Conservation (phyloP, 2,329 filamentous ascomycete genomes). For the Botryotinia globosa region DNA sequence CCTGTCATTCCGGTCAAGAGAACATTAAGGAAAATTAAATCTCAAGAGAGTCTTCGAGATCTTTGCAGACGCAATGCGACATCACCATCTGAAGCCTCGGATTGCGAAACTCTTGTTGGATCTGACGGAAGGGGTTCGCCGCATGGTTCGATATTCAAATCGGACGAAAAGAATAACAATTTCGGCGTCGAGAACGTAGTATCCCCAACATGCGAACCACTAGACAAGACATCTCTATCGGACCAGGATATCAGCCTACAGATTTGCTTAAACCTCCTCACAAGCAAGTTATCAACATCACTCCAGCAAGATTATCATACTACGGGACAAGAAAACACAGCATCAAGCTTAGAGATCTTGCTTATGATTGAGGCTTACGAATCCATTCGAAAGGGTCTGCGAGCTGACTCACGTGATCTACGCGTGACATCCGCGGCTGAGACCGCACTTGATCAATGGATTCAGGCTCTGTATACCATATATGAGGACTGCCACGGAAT, state of each 20-base stretch:
- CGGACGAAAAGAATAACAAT: background rate
- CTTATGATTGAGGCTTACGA: conserved; percentile 39
- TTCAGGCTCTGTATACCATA: conserved; percentile 34
- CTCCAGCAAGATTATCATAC: conserved; percentile 29
- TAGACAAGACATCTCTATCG: conserved; percentile 4
- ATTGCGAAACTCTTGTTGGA: conserved; percentile 24
- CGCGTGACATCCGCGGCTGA: conserved; percentile 28
- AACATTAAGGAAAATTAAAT: conserved; percentile 35
- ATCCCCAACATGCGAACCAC: background rate
- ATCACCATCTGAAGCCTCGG: conserved; percentile 15
- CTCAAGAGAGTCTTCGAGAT: conserved; percentile 34
- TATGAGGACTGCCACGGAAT: conserved; percentile 27
- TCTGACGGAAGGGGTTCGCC: conserved; percentile 22
- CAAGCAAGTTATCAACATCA: conserved; percentile 30
- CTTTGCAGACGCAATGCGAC: conserved; percentile 24
- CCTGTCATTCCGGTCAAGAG: conserved; percentile 20
- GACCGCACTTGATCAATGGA: conserved; percentile 33
- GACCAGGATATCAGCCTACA: conserved; percentile 32
- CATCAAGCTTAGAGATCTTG: conserved; percentile 34
- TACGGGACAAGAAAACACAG: conserved; percentile 22
- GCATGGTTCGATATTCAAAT: background rate
- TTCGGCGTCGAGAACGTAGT: background rate
- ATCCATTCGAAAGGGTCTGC: conserved; percentile 27
- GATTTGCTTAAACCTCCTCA: conserved; percentile 35
- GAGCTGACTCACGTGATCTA: conserved; percentile 19